phyloP scores from a whole-genome alignment of 2,329 filamentous ascomycete species.

The Clarireedia hainanense region DNA sequence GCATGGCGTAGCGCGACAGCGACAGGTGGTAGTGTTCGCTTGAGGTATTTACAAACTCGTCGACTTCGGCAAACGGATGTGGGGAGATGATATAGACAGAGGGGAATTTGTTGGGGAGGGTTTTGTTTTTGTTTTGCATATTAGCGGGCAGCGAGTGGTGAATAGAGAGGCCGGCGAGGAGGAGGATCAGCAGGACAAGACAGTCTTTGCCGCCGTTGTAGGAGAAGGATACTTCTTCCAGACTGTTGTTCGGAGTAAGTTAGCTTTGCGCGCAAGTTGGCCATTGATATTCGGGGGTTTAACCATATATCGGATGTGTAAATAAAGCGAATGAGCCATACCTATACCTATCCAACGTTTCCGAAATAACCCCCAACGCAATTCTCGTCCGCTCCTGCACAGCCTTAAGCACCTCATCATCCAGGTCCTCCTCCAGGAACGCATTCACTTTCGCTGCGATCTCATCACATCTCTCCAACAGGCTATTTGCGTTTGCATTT shows the following conservation, averaged over 20 bases:
- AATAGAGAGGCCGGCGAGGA: slow-evolving; percentile 46
- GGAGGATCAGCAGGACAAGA: slow-evolving; percentile 81
- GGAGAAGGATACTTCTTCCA: slow-evolving; percentile 74
- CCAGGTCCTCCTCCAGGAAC: slow-evolving; percentile 23
- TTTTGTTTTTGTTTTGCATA: slow-evolving; percentile 12
- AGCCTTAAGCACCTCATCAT: slow-evolving; percentile 19
- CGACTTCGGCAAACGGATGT: slow-evolving; percentile 79
- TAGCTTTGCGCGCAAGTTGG: not conserved
- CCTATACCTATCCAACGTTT: slow-evolving; percentile 70
- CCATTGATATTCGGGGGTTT: not conserved
- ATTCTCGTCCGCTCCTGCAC: slow-evolving; percentile 67
- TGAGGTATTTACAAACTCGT: slow-evolving; percentile 69
- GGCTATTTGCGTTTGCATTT: not conserved
- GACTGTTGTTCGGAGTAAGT: slow-evolving; percentile 37
- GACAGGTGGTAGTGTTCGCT: slow-evolving; percentile 64
- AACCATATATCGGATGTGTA: not conserved
- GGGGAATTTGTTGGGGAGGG: slow-evolving; percentile 41
- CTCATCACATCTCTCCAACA: slow-evolving; percentile 17
- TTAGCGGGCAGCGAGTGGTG: slow-evolving; percentile 82
- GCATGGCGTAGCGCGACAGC: slow-evolving; percentile 63
- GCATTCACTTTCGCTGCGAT: slow-evolving; percentile 22
- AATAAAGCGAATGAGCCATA: slow-evolving; percentile 30
- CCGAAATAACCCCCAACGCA: slow-evolving; percentile 64
- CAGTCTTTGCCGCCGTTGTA: slow-evolving; percentile 99
- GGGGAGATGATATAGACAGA: slow-evolving; percentile 83